Evolutionary conservation across 2,329 filamentous ascomycete genomes (phyloP).

Genomic region (Penicillium sp.): DNA sequence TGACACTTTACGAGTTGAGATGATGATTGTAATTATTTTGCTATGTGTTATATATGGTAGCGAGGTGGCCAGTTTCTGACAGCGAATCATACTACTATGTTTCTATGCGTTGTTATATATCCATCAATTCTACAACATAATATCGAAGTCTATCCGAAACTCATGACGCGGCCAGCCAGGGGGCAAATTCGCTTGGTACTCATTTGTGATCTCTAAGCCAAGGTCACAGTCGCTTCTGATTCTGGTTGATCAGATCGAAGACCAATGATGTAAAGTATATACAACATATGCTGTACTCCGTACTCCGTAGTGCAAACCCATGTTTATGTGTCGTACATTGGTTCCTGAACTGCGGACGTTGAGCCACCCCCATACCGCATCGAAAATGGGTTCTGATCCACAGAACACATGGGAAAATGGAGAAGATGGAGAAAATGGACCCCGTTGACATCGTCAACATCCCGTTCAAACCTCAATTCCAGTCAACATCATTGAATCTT

Average conservation of each 20-base stretch:
- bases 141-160: conserved; percentile 17
- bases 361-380: conserved; percentile 1
- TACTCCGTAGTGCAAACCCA: background rate
- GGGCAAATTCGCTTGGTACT: conserved; percentile 2
- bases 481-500: background rate
- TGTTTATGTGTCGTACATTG: background rate
- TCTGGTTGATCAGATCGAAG: background rate
- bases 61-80: background rate
- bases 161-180: conserved; percentile 22
- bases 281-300: background rate
- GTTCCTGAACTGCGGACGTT: background rate
- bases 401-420: conserved; percentile 9
- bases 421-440: conserved; percentile 1
- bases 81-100: conserved; percentile 1
- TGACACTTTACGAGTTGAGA: background rate
- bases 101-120: background rate
- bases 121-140: background rate
- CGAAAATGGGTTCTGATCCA: conserved; percentile 2
- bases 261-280: background rate
- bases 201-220: background rate
- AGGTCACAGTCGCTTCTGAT: background rate
- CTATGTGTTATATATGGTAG: conserved; percentile 1
- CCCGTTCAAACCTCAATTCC: conserved; percentile 1
- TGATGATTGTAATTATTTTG: background rate
- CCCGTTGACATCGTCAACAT: background rate